These are phyloP conservation scores for Plantago lanceolata DNA, from an alignment of 305 asterid species.

Conservation along the genomic window DNA sequence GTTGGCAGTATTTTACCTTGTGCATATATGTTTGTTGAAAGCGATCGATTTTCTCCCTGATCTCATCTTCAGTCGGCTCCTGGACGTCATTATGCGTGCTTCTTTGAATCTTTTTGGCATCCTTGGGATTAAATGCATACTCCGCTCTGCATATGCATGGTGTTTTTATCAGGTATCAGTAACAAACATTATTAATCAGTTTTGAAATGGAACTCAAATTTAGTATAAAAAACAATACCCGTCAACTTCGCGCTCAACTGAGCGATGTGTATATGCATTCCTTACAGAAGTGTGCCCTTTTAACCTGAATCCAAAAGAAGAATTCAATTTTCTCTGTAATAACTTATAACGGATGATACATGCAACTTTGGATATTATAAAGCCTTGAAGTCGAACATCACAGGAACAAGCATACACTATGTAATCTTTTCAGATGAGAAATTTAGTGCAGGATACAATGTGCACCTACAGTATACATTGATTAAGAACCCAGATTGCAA, in stretches of 20 bases:
- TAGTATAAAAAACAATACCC: conserved; percentile 43
- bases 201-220: not conserved
- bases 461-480: not conserved
- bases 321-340: conserved; percentile 1
- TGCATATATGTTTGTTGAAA: conserved; percentile 41
- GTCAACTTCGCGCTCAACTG: conserved; percentile 44
- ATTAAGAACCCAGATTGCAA: no score
- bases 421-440: conserved; percentile 1
- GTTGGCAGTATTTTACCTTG: conserved; percentile 33
- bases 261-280: conserved; percentile 37
- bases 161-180: not conserved
- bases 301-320: conserved; percentile 34
- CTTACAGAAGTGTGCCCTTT: conserved; percentile 34
- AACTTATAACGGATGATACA: not conserved
- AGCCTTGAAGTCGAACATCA: conserved; percentile 1
- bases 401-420: not conserved
- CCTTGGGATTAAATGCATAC: conserved; percentile 74
- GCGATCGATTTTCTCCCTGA: conserved; percentile 54
- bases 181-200: conserved; percentile 9
- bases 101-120: conserved; percentile 41
- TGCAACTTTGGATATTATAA: conserved; percentile 4
- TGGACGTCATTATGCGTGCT: conserved; percentile 33
- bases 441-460: conserved; percentile 1
- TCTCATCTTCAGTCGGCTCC: conserved; percentile 57
- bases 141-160: conserved; percentile 42